Evolutionary conservation across 108 stramenopile genomes (phyloP).

Genomic region (Epithemia pelagica): DNA sequence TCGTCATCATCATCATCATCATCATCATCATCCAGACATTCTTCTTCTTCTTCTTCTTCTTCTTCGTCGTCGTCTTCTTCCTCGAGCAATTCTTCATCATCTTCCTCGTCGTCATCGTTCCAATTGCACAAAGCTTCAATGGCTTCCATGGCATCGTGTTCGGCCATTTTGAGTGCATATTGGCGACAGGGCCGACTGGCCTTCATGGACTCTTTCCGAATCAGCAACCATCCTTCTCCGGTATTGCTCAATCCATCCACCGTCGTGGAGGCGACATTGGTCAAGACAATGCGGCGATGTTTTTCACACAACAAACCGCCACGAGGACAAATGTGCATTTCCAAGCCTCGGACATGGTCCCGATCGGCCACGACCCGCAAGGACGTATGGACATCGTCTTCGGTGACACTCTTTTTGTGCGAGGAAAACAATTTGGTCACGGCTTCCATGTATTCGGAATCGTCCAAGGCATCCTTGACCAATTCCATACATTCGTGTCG

Average conservation of each 20-base stretch:
- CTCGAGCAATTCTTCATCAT: not conserved
- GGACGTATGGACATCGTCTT: not conserved
- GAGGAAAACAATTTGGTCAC: not conserved
- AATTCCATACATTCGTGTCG: not conserved
- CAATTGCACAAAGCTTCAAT: not conserved
- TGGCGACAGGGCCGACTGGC: not conserved
- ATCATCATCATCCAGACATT: not conserved
- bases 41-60: not conserved
- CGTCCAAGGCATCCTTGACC: not conserved
- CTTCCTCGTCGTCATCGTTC: not conserved
- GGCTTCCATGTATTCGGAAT: conserved; percentile 1
- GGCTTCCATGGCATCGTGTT: not conserved
- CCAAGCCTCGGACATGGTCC: not conserved
- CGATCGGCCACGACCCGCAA: not conserved
- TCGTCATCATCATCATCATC: not conserved
- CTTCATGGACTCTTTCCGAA: not conserved
- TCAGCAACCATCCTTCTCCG: not conserved
- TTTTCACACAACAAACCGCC: not conserved
- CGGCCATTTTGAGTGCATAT: not conserved
- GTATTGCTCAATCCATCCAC: not conserved
- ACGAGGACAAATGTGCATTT: not conserved
- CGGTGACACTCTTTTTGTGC: not conserved
- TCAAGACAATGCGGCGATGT: conserved; percentile 1
- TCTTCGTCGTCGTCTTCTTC: not conserved
- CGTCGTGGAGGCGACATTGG: not conserved